Conservation (phyloP, 73 alveolate genomes). For the Paramecium tetraurelia region DNA sequence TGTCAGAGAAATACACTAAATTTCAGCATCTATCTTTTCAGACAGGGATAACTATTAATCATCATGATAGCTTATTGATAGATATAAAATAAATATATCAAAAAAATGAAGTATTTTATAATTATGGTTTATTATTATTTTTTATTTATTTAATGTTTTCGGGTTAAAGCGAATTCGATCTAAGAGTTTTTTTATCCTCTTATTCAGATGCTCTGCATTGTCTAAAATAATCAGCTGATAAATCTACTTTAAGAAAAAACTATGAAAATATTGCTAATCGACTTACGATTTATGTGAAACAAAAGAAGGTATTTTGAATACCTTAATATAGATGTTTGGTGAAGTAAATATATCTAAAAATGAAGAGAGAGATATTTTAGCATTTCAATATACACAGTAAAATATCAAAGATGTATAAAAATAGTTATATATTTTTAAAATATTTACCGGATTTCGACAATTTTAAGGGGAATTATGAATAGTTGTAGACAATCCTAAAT, state of each 20-base stretch:
- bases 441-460: constrained; percentile 21
- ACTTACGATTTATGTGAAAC: neutral
- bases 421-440: constrained; percentile 19
- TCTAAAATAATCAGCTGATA: constrained; percentile 32
- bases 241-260: neutral
- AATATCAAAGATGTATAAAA: neutral
- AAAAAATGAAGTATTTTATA: neutral
- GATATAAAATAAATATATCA: neutral
- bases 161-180: neutral
- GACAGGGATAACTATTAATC: constrained; percentile 28
- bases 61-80: neutral
- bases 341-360: neutral
- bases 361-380: neutral
- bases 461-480: constrained; percentile 18
- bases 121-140: constrained; percentile 22
- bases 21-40: constrained; percentile 11
- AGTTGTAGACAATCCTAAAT: neutral
- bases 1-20: constrained; percentile 18
- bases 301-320: neutral
- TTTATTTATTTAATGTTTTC: neutral
- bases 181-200: neutral
- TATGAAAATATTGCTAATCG: constrained; percentile 35
- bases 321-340: neutral
- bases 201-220: constrained; percentile 25
- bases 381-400: constrained; percentile 38